phyloP scores from a whole-genome alignment of 148 eudicot species.

The Suaeda aralocaspica region DNA sequence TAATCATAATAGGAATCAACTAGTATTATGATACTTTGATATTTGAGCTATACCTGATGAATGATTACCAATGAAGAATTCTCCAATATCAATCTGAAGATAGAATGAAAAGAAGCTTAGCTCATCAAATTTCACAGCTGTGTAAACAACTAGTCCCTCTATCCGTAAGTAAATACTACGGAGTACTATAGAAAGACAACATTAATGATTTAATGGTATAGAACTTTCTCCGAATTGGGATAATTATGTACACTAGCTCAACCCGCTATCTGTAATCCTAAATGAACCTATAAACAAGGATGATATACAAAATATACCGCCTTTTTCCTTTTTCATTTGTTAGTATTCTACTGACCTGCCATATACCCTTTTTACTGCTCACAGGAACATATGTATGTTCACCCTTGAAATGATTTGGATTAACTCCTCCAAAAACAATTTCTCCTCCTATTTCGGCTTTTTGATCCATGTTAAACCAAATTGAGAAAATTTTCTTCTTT shows the following conservation, averaged over 20 bases:
- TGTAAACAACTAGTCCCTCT: neutral
- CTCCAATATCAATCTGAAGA: conserved; percentile 66
- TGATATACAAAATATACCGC: too few relatives aligned
- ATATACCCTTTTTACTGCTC: conserved; percentile 51
- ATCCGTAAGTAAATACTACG: too few relatives aligned
- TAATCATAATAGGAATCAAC: neutral
- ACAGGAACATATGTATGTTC: conserved; percentile 74
- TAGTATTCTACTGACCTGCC: conserved; percentile 61
- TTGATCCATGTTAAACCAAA: conserved; percentile 61
- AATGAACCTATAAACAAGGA: too few relatives aligned
- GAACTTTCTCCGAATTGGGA: too few relatives aligned
- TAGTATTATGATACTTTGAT: neutral
- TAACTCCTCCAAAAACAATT: conserved; percentile 74
- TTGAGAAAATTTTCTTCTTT: conserved; percentile 55
- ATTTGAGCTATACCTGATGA: conserved; percentile 48
- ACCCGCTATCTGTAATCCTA: too few relatives aligned
- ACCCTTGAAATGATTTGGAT: conserved; percentile 62
- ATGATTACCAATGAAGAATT: conserved; percentile 51
- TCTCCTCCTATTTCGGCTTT: conserved; percentile 64
- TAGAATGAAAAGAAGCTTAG: neutral
- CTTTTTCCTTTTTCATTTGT: too few relatives aligned
- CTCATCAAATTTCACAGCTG: neutral
- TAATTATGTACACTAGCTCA: too few relatives aligned
- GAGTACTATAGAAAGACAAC: too few relatives aligned
- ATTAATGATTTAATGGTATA: too few relatives aligned